A percentile compares a stretch with the other conserved stretches of the same genome.
Evolutionary conservation across 2,329 filamentous ascomycete species (phyloP).

Genomic region (Fusarium nodosum): DNA sequence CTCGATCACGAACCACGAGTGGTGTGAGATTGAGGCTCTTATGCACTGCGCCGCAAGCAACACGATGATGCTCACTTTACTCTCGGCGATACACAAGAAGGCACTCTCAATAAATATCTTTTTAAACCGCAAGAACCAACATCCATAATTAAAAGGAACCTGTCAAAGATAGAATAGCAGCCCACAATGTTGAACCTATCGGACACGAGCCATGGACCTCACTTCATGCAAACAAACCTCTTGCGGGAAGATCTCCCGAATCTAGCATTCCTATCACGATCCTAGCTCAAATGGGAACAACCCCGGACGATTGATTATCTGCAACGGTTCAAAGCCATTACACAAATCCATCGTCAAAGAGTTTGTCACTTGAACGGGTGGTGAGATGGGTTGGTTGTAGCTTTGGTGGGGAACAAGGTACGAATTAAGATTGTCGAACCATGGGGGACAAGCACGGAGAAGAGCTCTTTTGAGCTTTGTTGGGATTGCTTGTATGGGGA

Average conservation of each 20-base stretch:
- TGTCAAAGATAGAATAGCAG: neutral
- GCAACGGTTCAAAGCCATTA: constrained; percentile 20
- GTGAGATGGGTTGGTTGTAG: constrained; percentile 14
- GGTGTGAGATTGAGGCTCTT: constrained; percentile 13
- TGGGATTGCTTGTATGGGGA: neutral
- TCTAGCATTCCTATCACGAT: constrained; percentile 33
- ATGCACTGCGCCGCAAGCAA: constrained; percentile 9
- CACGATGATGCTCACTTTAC: neutral
- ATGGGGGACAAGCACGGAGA: constrained; percentile 35
- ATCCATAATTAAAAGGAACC: neutral
- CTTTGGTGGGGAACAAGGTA: constrained; percentile 5
- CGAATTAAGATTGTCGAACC: constrained; percentile 44
- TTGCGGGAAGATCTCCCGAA: constrained; percentile 37
- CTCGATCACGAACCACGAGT: neutral
- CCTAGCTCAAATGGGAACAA: constrained; percentile 4
- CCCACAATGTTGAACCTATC: constrained; percentile 9
- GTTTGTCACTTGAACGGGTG: constrained; percentile 22
- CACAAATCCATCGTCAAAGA: constrained; percentile 35
- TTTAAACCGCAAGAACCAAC: neutral
- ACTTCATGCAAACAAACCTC: constrained; percentile 31
- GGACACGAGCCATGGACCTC: neutral
- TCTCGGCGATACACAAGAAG: neutral
- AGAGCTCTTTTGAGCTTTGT: neutral
- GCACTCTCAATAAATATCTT: neutral
- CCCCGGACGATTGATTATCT: neutral